Base-by-base conservation (phyloP, 208 protist species). In the Crithidia expoeki region DNA sequence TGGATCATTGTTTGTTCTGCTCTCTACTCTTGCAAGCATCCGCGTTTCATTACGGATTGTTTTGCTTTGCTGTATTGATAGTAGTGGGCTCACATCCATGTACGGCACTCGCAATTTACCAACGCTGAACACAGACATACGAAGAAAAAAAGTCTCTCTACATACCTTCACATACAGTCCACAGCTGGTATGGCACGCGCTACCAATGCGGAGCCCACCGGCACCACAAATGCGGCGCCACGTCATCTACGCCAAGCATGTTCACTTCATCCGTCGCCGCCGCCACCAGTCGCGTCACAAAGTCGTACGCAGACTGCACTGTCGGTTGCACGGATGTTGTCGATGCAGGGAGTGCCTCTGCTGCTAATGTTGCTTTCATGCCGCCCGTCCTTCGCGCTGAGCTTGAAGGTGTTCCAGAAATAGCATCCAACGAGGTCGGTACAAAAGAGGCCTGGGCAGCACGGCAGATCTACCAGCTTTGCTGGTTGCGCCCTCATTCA, bases 201-300 rank as follows among this genome's bases (percentile, higher is more conserved):
- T 84, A 95, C 90, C 90, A 95, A 3, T 95, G 90, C 16, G 90
- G 90, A 38, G 87, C 80, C 90, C 90, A 95, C 23, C 72, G 72
- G 36, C 32, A 34, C 86, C 87, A 93, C n/a, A 38, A 21, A 53
- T 95, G 90, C 36, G 86, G 90, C 2, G 73, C 57, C n/a, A 77
- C 51, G 36, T 63, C 58, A 10, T 71, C 62, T 32, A 83, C 75
- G 38, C 85, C 87, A 0, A 89, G 7, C 49, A 90, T 56, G 25
- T 89, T 79, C 30, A 76, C 60, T 56, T 83, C 76, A 33, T 79
- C 62, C 5, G 78, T 81, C 28, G 90, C 80, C 4, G 76, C 77
- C 11, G 42, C 57, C 61, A 95, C 86, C 19, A 95, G 75, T 17
- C 77, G 64, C 17, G 64, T 52, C 3, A 85, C 82, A 17, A 88